Evolutionary conservation across 225 moss, liverwort and hornwort genomes (phyloP).

Genomic region (Pseudisothecium myosuroides): DNA sequence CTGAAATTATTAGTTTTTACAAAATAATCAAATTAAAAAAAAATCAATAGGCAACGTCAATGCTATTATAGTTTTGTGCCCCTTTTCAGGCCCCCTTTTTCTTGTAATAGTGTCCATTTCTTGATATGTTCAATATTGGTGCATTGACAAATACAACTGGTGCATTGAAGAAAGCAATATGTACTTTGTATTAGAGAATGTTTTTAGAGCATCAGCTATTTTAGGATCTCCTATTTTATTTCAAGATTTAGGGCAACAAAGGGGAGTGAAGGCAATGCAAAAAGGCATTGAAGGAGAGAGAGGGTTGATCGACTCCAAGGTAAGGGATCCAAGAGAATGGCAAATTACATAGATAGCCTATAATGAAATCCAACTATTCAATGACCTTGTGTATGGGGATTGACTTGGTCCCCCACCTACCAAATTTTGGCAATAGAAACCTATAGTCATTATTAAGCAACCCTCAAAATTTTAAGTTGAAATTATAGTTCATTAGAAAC

Average conservation of each 20-base stretch:
- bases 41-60: no score
- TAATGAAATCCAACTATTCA: neutral
- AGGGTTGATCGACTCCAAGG: neutral
- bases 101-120: neutral
- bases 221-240: neutral
- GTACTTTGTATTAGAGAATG: neutral
- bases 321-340: neutral
- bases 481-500: no score
- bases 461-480: no score
- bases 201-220: neutral
- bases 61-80: no score
- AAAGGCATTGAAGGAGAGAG: neutral
- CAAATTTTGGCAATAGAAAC: no score
- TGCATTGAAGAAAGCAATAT: neutral
- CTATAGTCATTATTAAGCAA: no score
- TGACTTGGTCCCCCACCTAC: no score
- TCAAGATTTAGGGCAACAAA: neutral
- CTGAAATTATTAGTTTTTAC: no score
- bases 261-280: neutral
- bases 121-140: neutral
- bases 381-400: neutral
- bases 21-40: no score
- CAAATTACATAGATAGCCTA: neutral
- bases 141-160: neutral
- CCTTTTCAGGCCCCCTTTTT: no score